Evolutionary conservation across 345 rosid genomes (phyloP).

Genomic region (Gynandropsis gynandra): DNA sequence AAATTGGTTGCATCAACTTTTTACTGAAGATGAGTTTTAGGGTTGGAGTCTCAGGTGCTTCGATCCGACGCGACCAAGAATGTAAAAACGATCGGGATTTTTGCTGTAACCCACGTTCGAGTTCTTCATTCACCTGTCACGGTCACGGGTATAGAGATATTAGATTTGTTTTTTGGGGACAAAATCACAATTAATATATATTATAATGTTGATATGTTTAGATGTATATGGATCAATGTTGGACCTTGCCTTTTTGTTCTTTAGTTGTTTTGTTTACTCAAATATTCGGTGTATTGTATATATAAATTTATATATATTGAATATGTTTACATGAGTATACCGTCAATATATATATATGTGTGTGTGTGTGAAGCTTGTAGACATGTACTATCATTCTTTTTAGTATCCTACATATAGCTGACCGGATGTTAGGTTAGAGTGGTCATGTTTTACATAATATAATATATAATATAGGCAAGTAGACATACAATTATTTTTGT

Average conservation of each 20-base stretch:
- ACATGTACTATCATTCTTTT: conserved; percentile 22
- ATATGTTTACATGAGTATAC: not conserved
- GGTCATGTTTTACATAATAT: conserved; percentile 11
- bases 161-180: no score
- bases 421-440: conserved; percentile 20
- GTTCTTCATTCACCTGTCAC: conserved; percentile 68
- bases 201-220: no score
- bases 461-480: no score
- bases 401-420: conserved; percentile 4
- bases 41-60: conserved; percentile 22
- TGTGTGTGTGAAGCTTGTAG: no score
- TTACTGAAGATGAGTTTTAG: conserved; percentile 21
- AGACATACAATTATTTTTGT: no score
- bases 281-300: no score
- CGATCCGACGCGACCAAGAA: conserved; percentile 24
- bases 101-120: conserved; percentile 44
- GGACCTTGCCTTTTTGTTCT: no score
- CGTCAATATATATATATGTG: not conserved
- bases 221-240: no score
- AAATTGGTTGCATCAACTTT: conserved; percentile 27
- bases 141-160: not conserved
- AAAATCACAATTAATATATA: no score
- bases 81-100: conserved; percentile 26
- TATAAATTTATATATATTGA: not conserved
- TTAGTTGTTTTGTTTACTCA: no score